Conservation (phyloP, 352 stramenopile genomes). For the Pythium rhizo-oryzae region DNA sequence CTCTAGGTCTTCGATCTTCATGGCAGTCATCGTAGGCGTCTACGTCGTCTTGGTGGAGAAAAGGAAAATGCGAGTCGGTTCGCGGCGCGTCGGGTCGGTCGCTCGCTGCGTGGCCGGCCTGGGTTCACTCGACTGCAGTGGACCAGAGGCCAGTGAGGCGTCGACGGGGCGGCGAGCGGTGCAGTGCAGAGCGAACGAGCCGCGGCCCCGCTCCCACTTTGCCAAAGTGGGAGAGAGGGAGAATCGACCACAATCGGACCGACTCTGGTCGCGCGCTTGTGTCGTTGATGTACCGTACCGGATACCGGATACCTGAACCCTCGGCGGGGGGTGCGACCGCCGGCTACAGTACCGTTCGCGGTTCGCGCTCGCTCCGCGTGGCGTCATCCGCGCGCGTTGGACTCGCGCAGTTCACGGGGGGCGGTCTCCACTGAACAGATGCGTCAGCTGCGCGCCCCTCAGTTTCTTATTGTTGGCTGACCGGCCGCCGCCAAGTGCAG, state of each 20-base stretch:
- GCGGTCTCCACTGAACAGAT: too few relatives aligned
- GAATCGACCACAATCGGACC: not conserved
- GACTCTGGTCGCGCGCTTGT: not conserved
- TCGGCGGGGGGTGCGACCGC: too few relatives aligned
- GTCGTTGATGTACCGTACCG: not conserved
- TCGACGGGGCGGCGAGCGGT: not conserved
- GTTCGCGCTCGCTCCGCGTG: not conserved
- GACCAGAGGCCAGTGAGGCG: not conserved
- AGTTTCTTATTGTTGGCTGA: not conserved
- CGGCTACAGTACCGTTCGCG: not conserved
- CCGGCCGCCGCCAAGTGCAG: not conserved
- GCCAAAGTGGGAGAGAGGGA: not conserved
- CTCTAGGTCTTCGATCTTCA: conserved; percentile 8
- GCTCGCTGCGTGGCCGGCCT: too few relatives aligned
- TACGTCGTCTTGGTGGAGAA: not conserved
- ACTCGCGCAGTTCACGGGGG: too few relatives aligned
- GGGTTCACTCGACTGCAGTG: not conserved
- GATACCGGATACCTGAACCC: not conserved
- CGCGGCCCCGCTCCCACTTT: not conserved
- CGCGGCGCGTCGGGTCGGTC: too few relatives aligned
- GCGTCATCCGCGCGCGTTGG: not conserved
- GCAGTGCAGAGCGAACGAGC: not conserved
- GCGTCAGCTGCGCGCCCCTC: not conserved
- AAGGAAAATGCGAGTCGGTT: not conserved
- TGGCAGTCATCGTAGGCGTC: not conserved